These are phyloP conservation scores for rapeseed (Brassica napus) DNA, from an alignment of 345 rosid species.

Conservation along the genomic window Da-Ae NC_063448.1:20890001-20890500, in stretches of 20 bases:
- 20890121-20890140: slow-evolving; percentile 19
- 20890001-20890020: slow-evolving; percentile 24
- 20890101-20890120: background rate
- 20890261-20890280: background rate
- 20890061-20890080: slow-evolving; percentile 25
- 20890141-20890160: background rate
- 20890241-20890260: background rate
- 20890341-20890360: slow-evolving; percentile 28
- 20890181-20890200: slow-evolving; percentile 33
- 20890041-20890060: slow-evolving; percentile 31
- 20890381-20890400: background rate
- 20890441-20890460: background rate
- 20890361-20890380: background rate
- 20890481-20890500: slow-evolving; percentile 42
- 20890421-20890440: background rate
- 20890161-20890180: slow-evolving; percentile 20
- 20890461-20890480: slow-evolving; percentile 29
- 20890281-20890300: slow-evolving; percentile 5
- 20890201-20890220: slow-evolving; percentile 12
- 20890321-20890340: slow-evolving; percentile 29
- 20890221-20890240: background rate
- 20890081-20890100: background rate
- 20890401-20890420: background rate
- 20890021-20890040: background rate
- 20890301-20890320: slow-evolving; percentile 4